phyloP scores from a whole-genome alignment of 208 protist genomes.

The Acanthamoeba healyi region DNA sequence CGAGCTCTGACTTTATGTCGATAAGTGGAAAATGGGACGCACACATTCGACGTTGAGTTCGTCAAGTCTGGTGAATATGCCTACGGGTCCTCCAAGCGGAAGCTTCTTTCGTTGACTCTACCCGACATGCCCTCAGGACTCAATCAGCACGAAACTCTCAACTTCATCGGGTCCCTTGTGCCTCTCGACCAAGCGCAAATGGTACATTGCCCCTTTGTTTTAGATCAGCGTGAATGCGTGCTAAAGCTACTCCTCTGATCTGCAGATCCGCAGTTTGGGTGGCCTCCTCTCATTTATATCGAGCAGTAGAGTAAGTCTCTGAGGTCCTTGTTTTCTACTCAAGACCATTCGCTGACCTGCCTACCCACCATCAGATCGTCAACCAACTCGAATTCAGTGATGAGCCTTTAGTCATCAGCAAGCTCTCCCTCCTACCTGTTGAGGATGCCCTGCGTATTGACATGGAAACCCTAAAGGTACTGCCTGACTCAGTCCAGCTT shows the following conservation, averaged over 20 bases:
- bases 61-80: slow-evolving; percentile 38
- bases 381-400: slow-evolving; percentile 53
- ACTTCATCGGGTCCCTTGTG: not conserved
- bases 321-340: not conserved
- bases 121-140: slow-evolving; percentile 28
- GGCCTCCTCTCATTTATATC: slow-evolving; percentile 1
- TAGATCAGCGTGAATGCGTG: not conserved
- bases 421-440: not conserved
- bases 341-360: not conserved
- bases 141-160: not conserved
- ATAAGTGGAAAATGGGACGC: not conserved
- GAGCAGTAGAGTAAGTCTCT: slow-evolving; percentile 6
- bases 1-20: not conserved
- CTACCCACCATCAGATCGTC: slow-evolving; percentile 25
- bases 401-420: not conserved
- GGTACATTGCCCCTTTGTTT: not conserved
- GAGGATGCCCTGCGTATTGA: slow-evolving; percentile 28
- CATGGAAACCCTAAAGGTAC: slow-evolving; percentile 64
- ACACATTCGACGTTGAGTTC: not conserved
- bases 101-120: not conserved
- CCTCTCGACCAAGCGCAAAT: slow-evolving; percentile 40
- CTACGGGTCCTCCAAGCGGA: slow-evolving; percentile 30
- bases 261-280: slow-evolving; percentile 24
- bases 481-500: too few species aligned
- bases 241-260: not conserved